Base-by-base conservation (phyloP, 352 stramenopile genomes). In the Globisporangium parvum region DNA sequence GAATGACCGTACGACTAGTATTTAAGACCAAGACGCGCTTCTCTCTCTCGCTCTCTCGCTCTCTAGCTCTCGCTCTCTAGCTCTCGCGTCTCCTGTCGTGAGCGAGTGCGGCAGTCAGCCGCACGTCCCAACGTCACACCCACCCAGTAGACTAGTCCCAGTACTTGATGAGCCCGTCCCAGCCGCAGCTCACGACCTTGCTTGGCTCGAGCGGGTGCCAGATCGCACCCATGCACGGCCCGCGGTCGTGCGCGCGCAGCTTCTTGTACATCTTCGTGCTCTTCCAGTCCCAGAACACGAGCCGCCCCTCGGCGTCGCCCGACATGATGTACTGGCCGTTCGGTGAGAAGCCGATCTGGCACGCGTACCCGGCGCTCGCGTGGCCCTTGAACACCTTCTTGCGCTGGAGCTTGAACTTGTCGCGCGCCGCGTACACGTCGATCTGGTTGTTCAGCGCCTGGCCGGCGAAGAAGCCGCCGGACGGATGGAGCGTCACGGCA, bases 201-300 rank as follows among this genome's bases (percentile, higher is more conserved):
- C 87, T 98, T 2, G 95, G 84, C 64, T 99, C 93, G n/a, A 99
- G 67, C 15, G 97, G 97, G 76, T 99, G 97, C 97, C 97, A 99
- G 9, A 89, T 75, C 1, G 77, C 76, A 12, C 93, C 96, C 70
- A 99, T 98, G 59, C 87, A 95, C 26, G 96, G 96, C 2, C 96
- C 95, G 23, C 85, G 85, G 53, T 97, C 86, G 73, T 99, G 96
- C 3, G 94, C 96, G 12, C 63, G 71, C 48, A 95, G 63, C 57
- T 91, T 91, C 71, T 88, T 88, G 60, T 93, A 73, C 65, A 96
- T 75, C 65, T 96, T 97, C 53, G 87, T 97, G 47, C 79, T 88
- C 59, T 98, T 99, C 87, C 96, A 99, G 73, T 99, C 96, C 97
- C 97, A 99, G 71, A 99, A 96, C 53, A 90, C 97, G n/a, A 99